Evolutionary conservation across 73 alveolate genomes (phyloP).

Genomic region (Symbiodinium pilosum): DNA sequence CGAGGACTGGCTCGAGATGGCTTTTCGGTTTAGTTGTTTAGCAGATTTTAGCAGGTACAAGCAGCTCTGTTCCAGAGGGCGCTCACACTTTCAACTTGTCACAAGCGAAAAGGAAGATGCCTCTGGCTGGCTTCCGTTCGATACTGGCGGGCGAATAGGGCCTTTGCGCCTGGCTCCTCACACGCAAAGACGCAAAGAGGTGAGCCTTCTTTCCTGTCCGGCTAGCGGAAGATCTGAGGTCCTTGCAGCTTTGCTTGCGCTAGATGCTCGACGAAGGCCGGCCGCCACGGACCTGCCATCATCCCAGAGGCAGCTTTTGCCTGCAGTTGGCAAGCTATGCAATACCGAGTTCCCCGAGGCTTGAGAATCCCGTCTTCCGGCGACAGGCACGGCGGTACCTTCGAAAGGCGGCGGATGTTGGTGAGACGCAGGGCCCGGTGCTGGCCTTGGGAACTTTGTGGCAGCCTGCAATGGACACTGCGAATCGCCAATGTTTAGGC

Average conservation of each 20-base stretch:
- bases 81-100: too few species aligned
- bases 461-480: neutral
- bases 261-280: conserved; percentile 81
- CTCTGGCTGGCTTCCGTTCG: conserved; percentile 81
- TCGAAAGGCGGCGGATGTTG: neutral
- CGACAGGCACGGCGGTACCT: conserved; percentile 59
- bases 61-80: too few species aligned
- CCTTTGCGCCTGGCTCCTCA: conserved; percentile 75
- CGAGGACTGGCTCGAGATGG: conserved; percentile 38
- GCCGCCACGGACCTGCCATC: conserved; percentile 40
- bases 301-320: neutral
- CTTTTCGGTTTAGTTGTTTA: neutral
- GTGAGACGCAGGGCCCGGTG: neutral
- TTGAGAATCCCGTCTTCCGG: conserved; percentile 84
- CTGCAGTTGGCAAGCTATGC: neutral
- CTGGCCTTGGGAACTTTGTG: neutral
- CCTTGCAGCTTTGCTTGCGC: conserved; percentile 81
- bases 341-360: neutral
- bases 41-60: too few species aligned
- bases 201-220: neutral
- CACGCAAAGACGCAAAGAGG: too few species aligned
- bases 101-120: conserved; percentile 34
- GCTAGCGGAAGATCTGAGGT: neutral
- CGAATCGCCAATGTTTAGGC: too few species aligned
- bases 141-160: conserved; percentile 85